Evolutionary conservation across 352 stramenopile genomes (phyloP), one percentile per base, ranked within the genome.

Genomic region (Globisporangium perplexum): DNA sequence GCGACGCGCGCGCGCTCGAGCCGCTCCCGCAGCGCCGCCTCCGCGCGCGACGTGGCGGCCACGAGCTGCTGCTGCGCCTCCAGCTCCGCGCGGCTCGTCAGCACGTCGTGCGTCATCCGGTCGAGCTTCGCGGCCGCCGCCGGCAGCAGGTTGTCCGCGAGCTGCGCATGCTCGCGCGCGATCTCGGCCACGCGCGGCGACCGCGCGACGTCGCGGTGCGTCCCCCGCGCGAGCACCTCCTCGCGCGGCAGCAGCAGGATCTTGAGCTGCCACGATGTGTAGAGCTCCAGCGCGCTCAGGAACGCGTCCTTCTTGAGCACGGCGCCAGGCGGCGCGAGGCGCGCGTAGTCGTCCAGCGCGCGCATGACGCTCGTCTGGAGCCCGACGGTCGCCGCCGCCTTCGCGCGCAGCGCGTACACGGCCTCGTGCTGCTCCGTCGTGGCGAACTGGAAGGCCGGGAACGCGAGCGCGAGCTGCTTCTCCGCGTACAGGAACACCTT

Each of bases 331-430:
- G 66, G 62, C 4, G 65, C 65, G 8, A 47, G 56, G 22, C 61
- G 55, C 41, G 79, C 70, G 62, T 88, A 91, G 52, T 86, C 70
- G 48, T 90, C 69, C 0, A 93, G 60, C 30, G 89, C 64, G 36
- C 56, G 53, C 42, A 90, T 66, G 14, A 83, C 47, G 18, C 65
- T 68, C 15, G 54, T 39, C 22, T 66, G 58, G 7, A 89, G 58
- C 3, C 83, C 81, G 12, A 69, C 77, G 10, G 71, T 67, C 8
- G 81, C 81, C 0, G 80, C 74, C 14, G 81, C 71, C 57, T 89
- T 89, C 17, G 66, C 52, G n/a, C 77, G 81, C 44, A 86, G 67
- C 39, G 66, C 66, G 48, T 78, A 89, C 7, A 88, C 68, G 4
- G 71, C 57, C 26, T 82, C 66, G 52, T 83, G 77, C 22, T 88